Evolutionary conservation across 352 stramenopile genomes (phyloP), one percentile per base, ranked within the genome.

Genomic region (Pythium brachiatum): DNA sequence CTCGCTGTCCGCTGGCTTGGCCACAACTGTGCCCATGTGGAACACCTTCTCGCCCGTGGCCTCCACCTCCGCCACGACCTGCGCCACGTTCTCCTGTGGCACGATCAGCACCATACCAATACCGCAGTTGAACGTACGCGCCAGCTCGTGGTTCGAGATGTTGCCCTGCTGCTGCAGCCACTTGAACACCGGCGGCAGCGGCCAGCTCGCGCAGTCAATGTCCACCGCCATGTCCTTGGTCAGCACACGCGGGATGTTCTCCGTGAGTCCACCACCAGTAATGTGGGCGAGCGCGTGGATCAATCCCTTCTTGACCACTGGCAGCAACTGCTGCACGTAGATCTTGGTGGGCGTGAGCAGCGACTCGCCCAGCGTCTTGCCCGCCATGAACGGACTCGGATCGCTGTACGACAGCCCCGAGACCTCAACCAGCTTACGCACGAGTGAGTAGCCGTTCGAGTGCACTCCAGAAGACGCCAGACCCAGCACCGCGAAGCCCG

Each of bases 371-470:
- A 99, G 74, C 6, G 87, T 97, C 73, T 86, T 89, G 59, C 75
- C 83, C 41, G 74, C 62, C 57, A 86, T 83, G 53, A 93, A 96
- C 44, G 88, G 86, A 16, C 76, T 89, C 53, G 81, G 75, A 60
- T 89, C 78, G 58, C 73, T 90, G 76, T 95, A 95, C 39, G 69
- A 60, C 20, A 94, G 70, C n/a, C 81, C 80, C 25, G 94, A 96
- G 41, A 96, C 85, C 8, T 98, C 93, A 16, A 99, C 85, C 13
- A 98, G 81, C 74, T 98, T 99, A 55, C 97, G 85, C 54, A 99
- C 97, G 23, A 99, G 80, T 66, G 95, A 99, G 82, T 98, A 99
- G 13, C 97, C 97, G 81, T 99, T 99, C 73, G 96, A 99, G 81
- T 99, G 97, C 32, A 99, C 88, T 48, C 97, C 97, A 47, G 90